Evolutionary conservation across 2,329 filamentous ascomycete genomes (phyloP).

Genomic region (Chaetomium sp.): DNA sequence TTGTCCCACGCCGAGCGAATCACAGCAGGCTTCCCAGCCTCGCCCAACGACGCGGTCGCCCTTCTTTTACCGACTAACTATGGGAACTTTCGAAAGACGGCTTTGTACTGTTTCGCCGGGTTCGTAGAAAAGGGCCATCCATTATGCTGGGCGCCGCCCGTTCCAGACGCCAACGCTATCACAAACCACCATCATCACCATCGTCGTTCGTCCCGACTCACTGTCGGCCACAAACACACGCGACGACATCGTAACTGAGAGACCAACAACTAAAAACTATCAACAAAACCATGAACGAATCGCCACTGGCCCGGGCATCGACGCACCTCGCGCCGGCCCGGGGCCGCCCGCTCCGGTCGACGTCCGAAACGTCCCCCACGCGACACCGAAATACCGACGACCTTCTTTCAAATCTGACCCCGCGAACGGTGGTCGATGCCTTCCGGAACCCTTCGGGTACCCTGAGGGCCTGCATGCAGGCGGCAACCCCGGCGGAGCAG

Average conservation of each 20-base stretch:
- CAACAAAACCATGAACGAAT: conserved; percentile 31
- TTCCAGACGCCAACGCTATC: conserved; percentile 5
- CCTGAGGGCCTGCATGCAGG: conserved; percentile 54
- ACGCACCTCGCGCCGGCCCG: conserved; percentile 31
- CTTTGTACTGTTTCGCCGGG: conserved; percentile 18
- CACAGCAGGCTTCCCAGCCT: conserved; percentile 11
- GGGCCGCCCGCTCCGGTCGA: conserved; percentile 35
- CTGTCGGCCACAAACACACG: no score
- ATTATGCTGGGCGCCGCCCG: conserved; percentile 20
- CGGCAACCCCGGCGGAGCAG: conserved; percentile 58
- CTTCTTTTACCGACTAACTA: conserved; percentile 13
- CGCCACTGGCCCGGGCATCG: conserved; percentile 28
- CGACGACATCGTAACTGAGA: not conserved
- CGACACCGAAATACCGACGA: conserved; percentile 46
- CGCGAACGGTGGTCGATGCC: conserved; percentile 53
- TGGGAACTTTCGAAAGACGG: conserved; percentile 15
- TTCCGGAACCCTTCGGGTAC: conserved; percentile 48
- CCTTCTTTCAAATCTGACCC: conserved; percentile 55
- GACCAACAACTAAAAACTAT: conserved; percentile 11
- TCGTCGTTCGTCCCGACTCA: no score
- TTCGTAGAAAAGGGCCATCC: conserved; percentile 19
- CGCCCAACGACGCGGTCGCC: conserved; percentile 9
- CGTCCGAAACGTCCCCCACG: conserved; percentile 42
- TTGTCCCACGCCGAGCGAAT: conserved; percentile 10
- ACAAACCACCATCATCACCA: no score